Evolutionary conservation across 2,329 filamentous ascomycete species (phyloP).

Genomic region (Domatiomyces catenatus): DNA sequence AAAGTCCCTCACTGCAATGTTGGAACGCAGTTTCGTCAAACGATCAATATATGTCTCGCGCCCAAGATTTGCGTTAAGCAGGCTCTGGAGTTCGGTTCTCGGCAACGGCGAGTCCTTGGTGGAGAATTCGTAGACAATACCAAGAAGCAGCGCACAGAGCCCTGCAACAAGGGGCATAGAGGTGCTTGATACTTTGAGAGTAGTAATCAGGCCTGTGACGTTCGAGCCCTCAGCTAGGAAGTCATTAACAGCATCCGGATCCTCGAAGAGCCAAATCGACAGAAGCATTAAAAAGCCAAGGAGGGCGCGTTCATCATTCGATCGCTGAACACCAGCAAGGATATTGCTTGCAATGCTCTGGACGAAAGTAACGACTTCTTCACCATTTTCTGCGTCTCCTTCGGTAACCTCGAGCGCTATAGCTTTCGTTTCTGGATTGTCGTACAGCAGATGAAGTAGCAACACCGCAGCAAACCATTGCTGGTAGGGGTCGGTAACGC

Average conservation of each 20-base stretch:
- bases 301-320: slow-evolving; percentile 61
- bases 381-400: slow-evolving; percentile 73
- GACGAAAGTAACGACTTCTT: slow-evolving; percentile 89
- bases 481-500: slow-evolving; percentile 66
- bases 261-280: slow-evolving; percentile 80
- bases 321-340: slow-evolving; percentile 59
- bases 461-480: slow-evolving; percentile 81
- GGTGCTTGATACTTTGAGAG: slow-evolving; percentile 46
- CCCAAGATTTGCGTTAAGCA: slow-evolving; percentile 62
- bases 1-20: slow-evolving; percentile 71
- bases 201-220: slow-evolving; percentile 69
- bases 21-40: slow-evolving; percentile 59
- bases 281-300: slow-evolving; percentile 84
- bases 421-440: slow-evolving; percentile 63
- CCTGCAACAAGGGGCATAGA: slow-evolving; percentile 60
- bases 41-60: slow-evolving; percentile 77
- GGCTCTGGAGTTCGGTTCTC: slow-evolving; percentile 60
- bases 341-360: slow-evolving; percentile 77
- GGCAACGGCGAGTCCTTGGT: slow-evolving; percentile 91
- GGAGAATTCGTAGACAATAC: slow-evolving; percentile 89
- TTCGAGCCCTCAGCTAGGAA: slow-evolving; percentile 85
- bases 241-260: slow-evolving; percentile 80
- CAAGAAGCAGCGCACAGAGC: slow-evolving; percentile 68
- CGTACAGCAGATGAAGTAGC: slow-evolving; percentile 69
- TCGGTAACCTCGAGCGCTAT: slow-evolving; percentile 71